A percentile compares a stretch with the other conserved stretches of the same genome.
Conservation (phyloP, 108 stramenopile species). For the Chaetoceros muelleri region DNA sequence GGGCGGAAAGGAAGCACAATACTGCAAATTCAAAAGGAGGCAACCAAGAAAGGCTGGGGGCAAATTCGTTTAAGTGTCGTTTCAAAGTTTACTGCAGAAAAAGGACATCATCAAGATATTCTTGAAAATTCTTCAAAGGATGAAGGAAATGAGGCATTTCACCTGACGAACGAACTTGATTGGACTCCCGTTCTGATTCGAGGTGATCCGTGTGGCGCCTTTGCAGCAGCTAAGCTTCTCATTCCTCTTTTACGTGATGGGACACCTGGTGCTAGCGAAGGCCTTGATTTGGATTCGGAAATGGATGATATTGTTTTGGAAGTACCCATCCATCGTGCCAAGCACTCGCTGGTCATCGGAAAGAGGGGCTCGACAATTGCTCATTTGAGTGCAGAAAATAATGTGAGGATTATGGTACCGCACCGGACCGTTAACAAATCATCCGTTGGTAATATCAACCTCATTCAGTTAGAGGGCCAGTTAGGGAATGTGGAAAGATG, state of each 20-base stretch:
- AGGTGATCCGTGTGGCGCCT: conserved; percentile 25
- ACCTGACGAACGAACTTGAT: neutral
- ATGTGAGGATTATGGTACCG: conserved; percentile 32
- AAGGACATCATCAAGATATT: neutral
- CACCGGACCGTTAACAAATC: neutral
- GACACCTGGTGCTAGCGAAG: neutral
- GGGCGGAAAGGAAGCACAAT: conserved; percentile 29
- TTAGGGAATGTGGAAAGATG: neutral
- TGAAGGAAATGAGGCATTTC: neutral
- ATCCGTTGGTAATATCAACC: neutral
- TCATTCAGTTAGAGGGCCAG: neutral
- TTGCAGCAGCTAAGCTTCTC: conserved; percentile 25
- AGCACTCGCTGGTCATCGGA: conserved; percentile 22
- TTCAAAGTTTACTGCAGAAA: neutral
- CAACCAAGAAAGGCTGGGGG: conserved; percentile 7
- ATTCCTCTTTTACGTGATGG: conserved; percentile 12
- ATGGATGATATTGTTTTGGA: conserved; percentile 8
- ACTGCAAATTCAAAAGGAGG: conserved; percentile 27
- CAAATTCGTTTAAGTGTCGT: neutral
- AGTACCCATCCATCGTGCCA: conserved; percentile 21
- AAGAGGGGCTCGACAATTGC: conserved; percentile 18
- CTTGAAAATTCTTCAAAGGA: neutral
- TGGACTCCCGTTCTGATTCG: conserved; percentile 30
- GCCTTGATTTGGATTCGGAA: neutral
- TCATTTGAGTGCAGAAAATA: conserved; percentile 17